Conservation (phyloP, 306 rosid species). For the Cicer arietinum region DNA sequence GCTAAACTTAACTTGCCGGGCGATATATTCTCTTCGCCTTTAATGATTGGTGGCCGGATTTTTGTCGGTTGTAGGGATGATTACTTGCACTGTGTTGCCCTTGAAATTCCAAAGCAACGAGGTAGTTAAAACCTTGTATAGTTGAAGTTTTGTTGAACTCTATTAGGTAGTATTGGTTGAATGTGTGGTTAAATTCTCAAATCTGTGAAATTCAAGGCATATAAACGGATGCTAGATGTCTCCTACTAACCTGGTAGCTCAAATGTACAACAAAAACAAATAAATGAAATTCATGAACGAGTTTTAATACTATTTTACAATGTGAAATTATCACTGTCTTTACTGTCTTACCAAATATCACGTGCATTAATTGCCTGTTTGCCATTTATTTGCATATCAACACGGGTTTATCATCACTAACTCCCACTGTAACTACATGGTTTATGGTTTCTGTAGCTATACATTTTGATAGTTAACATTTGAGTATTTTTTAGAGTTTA, state of each 20-base stretch:
- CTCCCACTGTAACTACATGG: too few species aligned
- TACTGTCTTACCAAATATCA: too few species aligned
- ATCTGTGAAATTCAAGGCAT: background rate
- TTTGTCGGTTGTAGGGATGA: slow-evolving; percentile 90
- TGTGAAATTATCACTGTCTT: too few species aligned
- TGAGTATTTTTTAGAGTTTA: too few species aligned
- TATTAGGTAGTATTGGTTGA: background rate
- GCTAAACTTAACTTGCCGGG: slow-evolving; percentile 62
- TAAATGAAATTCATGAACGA: background rate
- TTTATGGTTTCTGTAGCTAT: too few species aligned
- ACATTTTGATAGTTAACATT: too few species aligned
- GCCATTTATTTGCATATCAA: too few species aligned
- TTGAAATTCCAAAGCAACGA: slow-evolving; percentile 47
- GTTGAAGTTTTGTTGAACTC: slow-evolving; percentile 26
- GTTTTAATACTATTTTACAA: background rate
- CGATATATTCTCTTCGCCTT: slow-evolving; percentile 84
- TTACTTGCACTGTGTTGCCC: slow-evolving; percentile 67
- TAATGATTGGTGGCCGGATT: slow-evolving; percentile 79
- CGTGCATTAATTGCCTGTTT: too few species aligned
- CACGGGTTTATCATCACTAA: too few species aligned
- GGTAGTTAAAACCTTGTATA: slow-evolving; percentile 29
- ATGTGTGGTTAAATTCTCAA: background rate
- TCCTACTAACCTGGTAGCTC: background rate
- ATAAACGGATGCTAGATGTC: background rate
- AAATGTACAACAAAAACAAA: too few species aligned